Evolutionary conservation across 164 flowering plant genomes (phyloP), one percentile per base, ranked within the genome.

Genomic region (Macadamia integrifolia): DNA sequence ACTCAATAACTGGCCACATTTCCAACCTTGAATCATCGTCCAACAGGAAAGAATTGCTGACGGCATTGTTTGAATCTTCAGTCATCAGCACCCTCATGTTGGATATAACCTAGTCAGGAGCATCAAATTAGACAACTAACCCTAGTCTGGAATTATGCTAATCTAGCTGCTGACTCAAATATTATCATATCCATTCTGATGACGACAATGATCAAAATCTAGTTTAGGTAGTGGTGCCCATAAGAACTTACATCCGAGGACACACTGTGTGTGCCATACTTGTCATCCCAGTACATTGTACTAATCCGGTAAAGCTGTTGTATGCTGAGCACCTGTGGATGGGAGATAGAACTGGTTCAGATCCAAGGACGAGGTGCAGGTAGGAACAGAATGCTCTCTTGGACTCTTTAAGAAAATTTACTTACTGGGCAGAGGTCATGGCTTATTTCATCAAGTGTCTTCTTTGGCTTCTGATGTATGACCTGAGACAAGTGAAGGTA

Each of bases 261-360:
- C 31, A 85, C 81, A 70, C 88, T 85, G 63, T 81, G 88, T 1
- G 88, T 82, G 68, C 86, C 86, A 65, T 83, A 83, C 74, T 82
- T 85, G 81, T 85, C 86, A 62, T 85, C 88, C 85, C 86, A 83
- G 76, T 85, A 85, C 88, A 85, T 85, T 13, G 88, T 85, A 70
- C 85, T 83, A 70, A 85, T 85, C 67, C 88, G 75, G 64, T 85
- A 85, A 23, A 85, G 76, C 71, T 85, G 88, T 64, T 85, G 88
- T 69, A 85, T 80, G 49, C 88, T 85, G 29, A 85, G 85, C 28
- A 85, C 86, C 86, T 85, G 75, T 28, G 31, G 40, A 65, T 44
- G 46, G 59, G 65, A 40, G 66, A 61, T 35, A 35, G 17, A 32
- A 13, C 18, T 64, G 60, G 59, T 48, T 66, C n/a, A 62, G 42